Evolutionary conservation across 352 stramenopile genomes (phyloP), one percentile per base, ranked within the genome.

Genomic region (Globisporangium apiculatum): DNA sequence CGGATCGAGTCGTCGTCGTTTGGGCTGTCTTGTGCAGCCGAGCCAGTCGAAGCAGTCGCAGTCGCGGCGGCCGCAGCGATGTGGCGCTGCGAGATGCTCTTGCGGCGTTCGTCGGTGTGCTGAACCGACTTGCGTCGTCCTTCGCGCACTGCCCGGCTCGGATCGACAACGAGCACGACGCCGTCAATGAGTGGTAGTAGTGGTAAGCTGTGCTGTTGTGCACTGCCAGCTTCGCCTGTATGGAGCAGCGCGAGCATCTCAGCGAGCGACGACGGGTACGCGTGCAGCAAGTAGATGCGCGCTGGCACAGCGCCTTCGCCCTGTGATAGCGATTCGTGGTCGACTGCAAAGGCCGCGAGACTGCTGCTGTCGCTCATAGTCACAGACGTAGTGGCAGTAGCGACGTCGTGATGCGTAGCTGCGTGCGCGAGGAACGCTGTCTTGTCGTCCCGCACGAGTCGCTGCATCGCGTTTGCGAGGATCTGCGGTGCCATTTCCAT

Each of bases 121-220:
- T 14, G 31, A 10, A 57, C 8, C 6, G 45, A 69, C 56, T 72
- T 75, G 50, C 63, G 67, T 0, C 69, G 67, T 3, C 36, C 51
- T 18, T 69, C 64, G 8, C 61, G 58, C 5, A 77, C 55, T 35
- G 65, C 70, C 38, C 52, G 65, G 7, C 53, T 36, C 0, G 66
- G 54, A 14, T 86, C 71, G 5, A 72, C 58, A 10, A 91, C 18
- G 11, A 87, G 43, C 6, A 91, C 36, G 3, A 79, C 60, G 5
- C 82, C 76, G 36, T 91, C 82, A 11, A 91, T 71, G 12, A 91
- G 58, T 5, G 77, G 73, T 2, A 87, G 53, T 5, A 87, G 43
- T 2, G 81, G 69, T 1, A 78, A 52, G 52, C 56, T 18, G 8
- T 37, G 45, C 15, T 49, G 53, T 10, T 38, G 35, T 6, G 48